These are phyloP conservation scores for Phytophthora citricola DNA, from an alignment of 352 stramenopile genomes.

Conservation along the genomic window DNA sequence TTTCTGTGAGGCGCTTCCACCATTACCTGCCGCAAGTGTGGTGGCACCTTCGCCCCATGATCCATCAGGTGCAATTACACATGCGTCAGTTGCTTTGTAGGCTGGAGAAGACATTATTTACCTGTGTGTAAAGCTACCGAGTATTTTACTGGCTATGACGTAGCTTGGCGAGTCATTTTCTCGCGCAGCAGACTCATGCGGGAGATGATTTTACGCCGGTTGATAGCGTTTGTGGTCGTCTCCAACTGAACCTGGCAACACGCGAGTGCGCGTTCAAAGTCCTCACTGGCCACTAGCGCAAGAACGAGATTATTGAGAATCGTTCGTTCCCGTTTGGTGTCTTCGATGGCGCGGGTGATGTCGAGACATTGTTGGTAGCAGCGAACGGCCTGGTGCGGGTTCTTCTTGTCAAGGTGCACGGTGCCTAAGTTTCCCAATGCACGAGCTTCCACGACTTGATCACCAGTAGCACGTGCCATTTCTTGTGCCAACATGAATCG, in stretches of 20 bases:
- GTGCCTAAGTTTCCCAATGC: slow-evolving; percentile 82
- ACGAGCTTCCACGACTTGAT: slow-evolving; percentile 73
- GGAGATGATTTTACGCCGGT: slow-evolving; percentile 79
- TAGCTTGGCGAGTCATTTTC: slow-evolving; percentile 31
- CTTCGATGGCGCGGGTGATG: slow-evolving; percentile 73
- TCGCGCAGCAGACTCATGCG: slow-evolving; percentile 80
- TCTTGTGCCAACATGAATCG: slow-evolving; percentile 75
- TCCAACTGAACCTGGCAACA: slow-evolving; percentile 79
- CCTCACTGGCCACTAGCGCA: slow-evolving; percentile 66
- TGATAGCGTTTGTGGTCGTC: slow-evolving; percentile 71
- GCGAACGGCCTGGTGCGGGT: slow-evolving; percentile 66
- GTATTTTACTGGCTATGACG: slow-evolving; percentile 2
- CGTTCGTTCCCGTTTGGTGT: slow-evolving; percentile 79
- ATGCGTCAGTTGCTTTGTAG: slow-evolving; percentile 38
- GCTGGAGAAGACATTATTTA: background rate
- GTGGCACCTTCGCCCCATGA: slow-evolving; percentile 38
- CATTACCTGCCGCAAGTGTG: slow-evolving; percentile 32
- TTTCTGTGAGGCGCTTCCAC: slow-evolving; percentile 43
- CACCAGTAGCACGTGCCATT: slow-evolving; percentile 47
- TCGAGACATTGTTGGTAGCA: slow-evolving; percentile 84
- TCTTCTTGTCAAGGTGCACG: slow-evolving; percentile 78
- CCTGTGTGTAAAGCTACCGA: background rate
- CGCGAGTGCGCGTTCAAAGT: slow-evolving; percentile 59
- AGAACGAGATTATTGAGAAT: slow-evolving; percentile 89
- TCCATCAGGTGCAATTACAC: slow-evolving; percentile 21